A percentile compares a stretch with the other conserved stretches of the same genome.
These are phyloP conservation scores for Dryadomyces quercus-mongolicae DNA, from an alignment of 2,329 filamentous ascomycete genomes.

Conservation along the genomic window DNA sequence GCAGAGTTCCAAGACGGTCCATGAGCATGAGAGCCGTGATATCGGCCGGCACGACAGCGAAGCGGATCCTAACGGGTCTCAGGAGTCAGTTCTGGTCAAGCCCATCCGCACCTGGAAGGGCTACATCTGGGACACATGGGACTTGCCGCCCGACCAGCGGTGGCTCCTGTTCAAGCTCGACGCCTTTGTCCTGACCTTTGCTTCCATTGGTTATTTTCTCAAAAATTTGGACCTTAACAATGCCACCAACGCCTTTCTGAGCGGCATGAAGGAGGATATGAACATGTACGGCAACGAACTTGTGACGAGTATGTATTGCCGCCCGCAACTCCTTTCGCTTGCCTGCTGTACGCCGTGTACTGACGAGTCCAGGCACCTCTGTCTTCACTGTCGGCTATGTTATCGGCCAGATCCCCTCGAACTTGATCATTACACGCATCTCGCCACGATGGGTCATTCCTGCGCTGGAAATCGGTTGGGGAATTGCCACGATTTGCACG, in stretches of 20 bases:
- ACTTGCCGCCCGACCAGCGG: conserved; percentile 20
- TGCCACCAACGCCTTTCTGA: conserved; percentile 32
- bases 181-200: conserved; percentile 22
- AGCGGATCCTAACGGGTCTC: background rate
- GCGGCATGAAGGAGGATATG: conserved; percentile 34
- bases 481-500: conserved; percentile 13
- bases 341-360: no score
- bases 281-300: conserved; percentile 27
- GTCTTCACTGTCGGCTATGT: conserved; percentile 19
- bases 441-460: conserved; percentile 20
- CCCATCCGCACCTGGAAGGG: conserved; percentile 21
- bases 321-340: background rate
- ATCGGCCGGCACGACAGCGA: background rate
- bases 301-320: conserved; percentile 14
- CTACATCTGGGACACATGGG: conserved; percentile 25
- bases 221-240: conserved; percentile 27
- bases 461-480: conserved; percentile 20
- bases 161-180: conserved; percentile 22
- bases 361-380: conserved; percentile 14
- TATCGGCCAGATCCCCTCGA: conserved; percentile 16
- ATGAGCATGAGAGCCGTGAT: background rate
- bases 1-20: background rate
- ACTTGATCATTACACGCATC: conserved; percentile 13
- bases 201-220: conserved; percentile 21
- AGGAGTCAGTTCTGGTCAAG: background rate